phyloP scores from a whole-genome alignment of 306 rosid genomes.

The Aeschynomene evenia region DNA sequence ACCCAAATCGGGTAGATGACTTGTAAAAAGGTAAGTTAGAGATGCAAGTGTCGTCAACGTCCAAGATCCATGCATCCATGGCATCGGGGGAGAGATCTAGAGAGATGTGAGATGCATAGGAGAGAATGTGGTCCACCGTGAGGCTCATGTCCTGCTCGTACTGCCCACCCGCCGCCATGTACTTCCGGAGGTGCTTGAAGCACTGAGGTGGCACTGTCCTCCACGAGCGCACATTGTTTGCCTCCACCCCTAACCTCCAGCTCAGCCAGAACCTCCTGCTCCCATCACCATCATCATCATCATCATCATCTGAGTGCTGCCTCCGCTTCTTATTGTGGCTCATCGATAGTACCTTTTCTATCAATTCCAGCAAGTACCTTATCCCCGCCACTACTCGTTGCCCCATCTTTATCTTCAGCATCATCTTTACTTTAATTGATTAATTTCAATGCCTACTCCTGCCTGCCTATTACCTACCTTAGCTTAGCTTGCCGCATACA shows the following conservation, averaged over 20 bases:
- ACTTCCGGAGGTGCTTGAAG: constrained; percentile 35
- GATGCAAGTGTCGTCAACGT: constrained; percentile 84
- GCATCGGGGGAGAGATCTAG: constrained; percentile 37
- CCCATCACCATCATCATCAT: not conserved
- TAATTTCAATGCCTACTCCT: no score
- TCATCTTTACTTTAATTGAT: constrained; percentile 23
- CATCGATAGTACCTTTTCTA: constrained; percentile 28
- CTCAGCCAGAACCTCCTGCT: constrained; percentile 47
- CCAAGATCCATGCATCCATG: constrained; percentile 69
- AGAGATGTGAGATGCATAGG: constrained; percentile 31
- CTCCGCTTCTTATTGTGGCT: not conserved
- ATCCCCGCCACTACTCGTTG: constrained; percentile 32
- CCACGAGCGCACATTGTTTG: constrained; percentile 38
- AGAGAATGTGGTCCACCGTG: constrained; percentile 35
- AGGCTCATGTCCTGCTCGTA: constrained; percentile 49
- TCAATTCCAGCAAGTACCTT: constrained; percentile 17
- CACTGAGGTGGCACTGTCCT: constrained; percentile 32
- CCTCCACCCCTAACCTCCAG: constrained; percentile 67
- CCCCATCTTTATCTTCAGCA: constrained; percentile 27
- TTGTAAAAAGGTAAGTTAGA: constrained; percentile 63
- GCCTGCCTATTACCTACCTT: no score
- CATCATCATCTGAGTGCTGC: not conserved
- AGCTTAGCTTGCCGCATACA: no score
- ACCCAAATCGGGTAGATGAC: constrained; percentile 64
- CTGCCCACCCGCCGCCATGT: constrained; percentile 63